phyloP scores from a whole-genome alignment of 2,329 filamentous ascomycete genomes.

The Colletotrichum trifolii region DNA sequence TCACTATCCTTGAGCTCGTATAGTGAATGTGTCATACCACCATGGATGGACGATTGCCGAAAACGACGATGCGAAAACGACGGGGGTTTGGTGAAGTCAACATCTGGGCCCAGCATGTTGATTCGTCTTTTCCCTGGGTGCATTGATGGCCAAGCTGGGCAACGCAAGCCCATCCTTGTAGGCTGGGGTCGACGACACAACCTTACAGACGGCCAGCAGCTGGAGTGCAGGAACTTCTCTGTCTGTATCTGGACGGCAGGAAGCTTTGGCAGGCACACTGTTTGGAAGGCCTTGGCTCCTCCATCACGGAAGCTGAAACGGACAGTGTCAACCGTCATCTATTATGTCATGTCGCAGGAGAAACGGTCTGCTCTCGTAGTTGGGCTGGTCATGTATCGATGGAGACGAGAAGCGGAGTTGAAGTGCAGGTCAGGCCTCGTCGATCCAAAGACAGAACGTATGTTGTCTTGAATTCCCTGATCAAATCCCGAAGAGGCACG shows the following conservation, averaged over 20 bases:
- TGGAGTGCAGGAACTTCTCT: no score
- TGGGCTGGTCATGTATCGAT: not conserved
- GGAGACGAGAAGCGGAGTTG: conserved; percentile 7
- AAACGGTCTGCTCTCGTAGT: not conserved
- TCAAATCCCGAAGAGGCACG: not conserved
- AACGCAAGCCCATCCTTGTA: conserved; percentile 1
- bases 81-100: not conserved
- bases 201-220: no score
- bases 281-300: conserved; percentile 5
- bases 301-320: not conserved
- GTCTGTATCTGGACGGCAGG: not conserved
- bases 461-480: not conserved
- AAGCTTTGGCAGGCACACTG: conserved; percentile 1
- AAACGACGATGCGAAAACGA: no score
- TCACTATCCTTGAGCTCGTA: not conserved
- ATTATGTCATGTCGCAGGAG: not conserved
- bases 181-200: not conserved
- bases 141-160: not conserved
- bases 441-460: not conserved
- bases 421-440: not conserved
- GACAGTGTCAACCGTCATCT: conserved; percentile 1
- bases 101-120: conserved; percentile 18
- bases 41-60: conserved; percentile 1
- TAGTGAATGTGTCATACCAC: not conserved
- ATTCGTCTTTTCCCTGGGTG: not conserved